A percentile compares a stretch with the other conserved stretches of the same genome.
Conservation (phyloP, 495 filamentous ascomycete species). For the Penicillium diatomitis region DNA sequence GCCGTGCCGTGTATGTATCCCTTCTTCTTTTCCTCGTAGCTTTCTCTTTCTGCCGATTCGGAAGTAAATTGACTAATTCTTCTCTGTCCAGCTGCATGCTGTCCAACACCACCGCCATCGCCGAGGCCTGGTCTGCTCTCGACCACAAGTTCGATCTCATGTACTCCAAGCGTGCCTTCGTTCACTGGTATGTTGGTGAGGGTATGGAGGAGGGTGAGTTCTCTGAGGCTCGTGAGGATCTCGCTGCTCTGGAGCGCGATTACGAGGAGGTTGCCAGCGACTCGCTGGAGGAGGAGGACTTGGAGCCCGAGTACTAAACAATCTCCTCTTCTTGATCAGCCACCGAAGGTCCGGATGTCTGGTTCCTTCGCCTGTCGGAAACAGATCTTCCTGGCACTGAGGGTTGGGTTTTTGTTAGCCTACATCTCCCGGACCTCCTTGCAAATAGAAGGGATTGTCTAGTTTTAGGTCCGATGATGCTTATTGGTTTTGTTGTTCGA, state of each 20-base stretch:
- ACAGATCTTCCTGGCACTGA: constrained; percentile 17
- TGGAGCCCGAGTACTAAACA: constrained; percentile 91
- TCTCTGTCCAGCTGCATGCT: constrained; percentile 72
- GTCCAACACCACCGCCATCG: constrained; percentile 98
- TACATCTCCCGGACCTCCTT: constrained; percentile 22
- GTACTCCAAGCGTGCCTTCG: constrained; percentile 99
- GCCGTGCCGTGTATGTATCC: constrained; percentile 86
- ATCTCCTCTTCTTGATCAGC: constrained; percentile 16
- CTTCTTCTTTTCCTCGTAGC: no score
- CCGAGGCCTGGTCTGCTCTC: constrained; percentile 95
- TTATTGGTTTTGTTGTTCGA: constrained; percentile 36
- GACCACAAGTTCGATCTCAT: constrained; percentile 99
- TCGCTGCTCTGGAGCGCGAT: constrained; percentile 95
- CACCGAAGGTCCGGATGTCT: constrained; percentile 10
- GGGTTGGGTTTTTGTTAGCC: constrained; percentile 15
- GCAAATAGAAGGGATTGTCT: constrained; percentile 37
- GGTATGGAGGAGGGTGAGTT: constrained; percentile 99
- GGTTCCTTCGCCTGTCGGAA: constrained; percentile 18
- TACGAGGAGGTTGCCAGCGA: constrained; percentile 99
- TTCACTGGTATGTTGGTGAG: constrained; percentile 99
- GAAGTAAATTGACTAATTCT: constrained; percentile 10
- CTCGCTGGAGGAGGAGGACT: constrained; percentile 78
- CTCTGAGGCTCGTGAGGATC: constrained; percentile 95
- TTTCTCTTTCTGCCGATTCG: not conserved
- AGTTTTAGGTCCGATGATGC: constrained; percentile 34